Evolutionary conservation across 768 basidiomycete species (phyloP).

Genomic region (Boletus rufocinnamomeus): DNA sequence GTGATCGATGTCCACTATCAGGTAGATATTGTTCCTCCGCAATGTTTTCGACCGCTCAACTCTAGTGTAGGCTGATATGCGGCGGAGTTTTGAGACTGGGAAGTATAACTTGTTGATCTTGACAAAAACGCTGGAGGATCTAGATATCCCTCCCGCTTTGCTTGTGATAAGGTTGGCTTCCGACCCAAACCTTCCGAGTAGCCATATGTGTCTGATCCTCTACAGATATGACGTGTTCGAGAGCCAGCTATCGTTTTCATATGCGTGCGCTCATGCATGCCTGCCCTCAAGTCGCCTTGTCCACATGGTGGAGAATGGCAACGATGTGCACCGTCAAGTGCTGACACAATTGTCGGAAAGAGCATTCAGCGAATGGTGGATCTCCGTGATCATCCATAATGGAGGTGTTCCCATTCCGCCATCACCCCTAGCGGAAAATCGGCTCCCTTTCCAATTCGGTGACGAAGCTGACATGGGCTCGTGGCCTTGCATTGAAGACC

Average conservation of each 20-base stretch:
- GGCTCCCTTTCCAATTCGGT: constrained; percentile 47
- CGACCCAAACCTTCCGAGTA: not conserved
- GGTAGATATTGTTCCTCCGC: constrained; percentile 23
- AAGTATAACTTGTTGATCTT: constrained; percentile 64
- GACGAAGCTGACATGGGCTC: constrained; percentile 39
- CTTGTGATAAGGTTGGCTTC: constrained; percentile 60
- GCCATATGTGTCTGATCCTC: constrained; percentile 13
- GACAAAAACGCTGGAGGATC: constrained; percentile 59
- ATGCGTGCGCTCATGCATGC: constrained; percentile 49
- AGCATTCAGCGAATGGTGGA: constrained; percentile 52
- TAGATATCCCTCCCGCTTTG: constrained; percentile 57
- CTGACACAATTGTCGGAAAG: constrained; percentile 46
- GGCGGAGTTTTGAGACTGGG: constrained; percentile 53
- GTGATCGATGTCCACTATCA: constrained; percentile 36
- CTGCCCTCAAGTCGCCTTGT: constrained; percentile 55
- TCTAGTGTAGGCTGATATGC: constrained; percentile 45
- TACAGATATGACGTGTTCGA: constrained; percentile 49
- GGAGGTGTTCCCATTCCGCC: constrained; percentile 47
- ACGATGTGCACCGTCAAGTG: constrained; percentile 54
- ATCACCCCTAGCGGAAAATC: constrained; percentile 40
- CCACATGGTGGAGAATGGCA: constrained; percentile 63
- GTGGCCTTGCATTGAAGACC: constrained; percentile 53
- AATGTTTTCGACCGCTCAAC: constrained; percentile 8
- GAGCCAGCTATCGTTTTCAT: constrained; percentile 61
- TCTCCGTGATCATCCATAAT: constrained; percentile 41